A percentile compares a stretch with the other conserved stretches of the same genome.
Evolutionary conservation across 2,329 filamentous ascomycete species (phyloP).

Genomic region (Trichophyton mentagrophytes): DNA sequence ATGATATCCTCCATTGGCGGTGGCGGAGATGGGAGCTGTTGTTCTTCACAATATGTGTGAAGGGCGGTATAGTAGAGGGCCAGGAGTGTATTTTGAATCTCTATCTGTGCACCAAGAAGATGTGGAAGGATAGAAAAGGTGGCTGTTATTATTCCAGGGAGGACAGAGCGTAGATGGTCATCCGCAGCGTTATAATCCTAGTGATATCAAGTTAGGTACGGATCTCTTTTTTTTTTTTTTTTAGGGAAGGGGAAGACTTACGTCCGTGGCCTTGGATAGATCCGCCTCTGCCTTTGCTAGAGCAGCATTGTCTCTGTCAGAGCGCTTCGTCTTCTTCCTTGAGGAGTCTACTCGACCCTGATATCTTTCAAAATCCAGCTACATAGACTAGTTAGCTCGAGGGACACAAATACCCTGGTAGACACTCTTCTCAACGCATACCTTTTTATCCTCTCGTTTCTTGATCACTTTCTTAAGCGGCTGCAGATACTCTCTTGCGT

Average conservation of each 20-base stretch:
- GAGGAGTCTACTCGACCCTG: conserved; percentile 58
- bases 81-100: conserved; percentile 65
- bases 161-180: conserved; percentile 55
- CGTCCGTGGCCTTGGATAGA: conserved; percentile 51
- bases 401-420: too few species aligned
- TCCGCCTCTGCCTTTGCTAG: conserved; percentile 62
- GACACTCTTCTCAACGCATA: conserved; percentile 17
- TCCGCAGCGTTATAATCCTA: conserved; percentile 65
- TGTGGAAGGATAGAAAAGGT: conserved; percentile 62
- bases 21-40: conserved; percentile 57
- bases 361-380: conserved; percentile 68
- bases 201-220: conserved; percentile 9
- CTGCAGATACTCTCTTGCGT: conserved; percentile 55
- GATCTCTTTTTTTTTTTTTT: neutral
- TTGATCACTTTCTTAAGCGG: conserved; percentile 73
- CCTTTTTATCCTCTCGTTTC: conserved; percentile 68
- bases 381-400: neutral
- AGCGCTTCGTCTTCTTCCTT: conserved; percentile 56
- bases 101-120: conserved; percentile 55
- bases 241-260: conserved; percentile 25
- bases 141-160: conserved; percentile 59
- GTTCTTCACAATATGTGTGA: conserved; percentile 57
- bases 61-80: conserved; percentile 67
- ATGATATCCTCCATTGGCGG: conserved; percentile 61
- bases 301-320: conserved; percentile 58